Percentiles rank a stretch among this genome's conserved stretches.
phyloP scores from a whole-genome alignment of 2,329 filamentous ascomycete species.

The Colletotrichum kahawae region DNA sequence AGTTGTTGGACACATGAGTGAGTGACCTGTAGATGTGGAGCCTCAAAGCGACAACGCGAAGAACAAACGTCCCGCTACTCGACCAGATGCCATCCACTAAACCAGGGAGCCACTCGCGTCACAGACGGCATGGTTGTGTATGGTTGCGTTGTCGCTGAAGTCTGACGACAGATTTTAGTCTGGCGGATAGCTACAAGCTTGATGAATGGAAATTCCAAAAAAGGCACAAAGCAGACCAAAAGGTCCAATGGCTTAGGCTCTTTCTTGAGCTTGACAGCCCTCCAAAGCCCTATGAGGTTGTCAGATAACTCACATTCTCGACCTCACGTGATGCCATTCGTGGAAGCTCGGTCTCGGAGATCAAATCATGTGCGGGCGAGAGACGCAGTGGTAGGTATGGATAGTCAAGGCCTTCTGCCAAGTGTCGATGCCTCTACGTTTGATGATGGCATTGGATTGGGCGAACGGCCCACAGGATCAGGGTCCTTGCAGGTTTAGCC shows the following conservation, averaged over 20 bases:
- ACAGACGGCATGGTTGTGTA: background rate
- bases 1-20: background rate
- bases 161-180: conserved; percentile 18
- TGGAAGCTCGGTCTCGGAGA: background rate
- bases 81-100: background rate
- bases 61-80: background rate
- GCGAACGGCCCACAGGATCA: background rate
- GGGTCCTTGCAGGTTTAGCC: background rate
- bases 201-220: background rate
- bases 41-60: background rate
- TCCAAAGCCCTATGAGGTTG: background rate
- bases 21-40: background rate
- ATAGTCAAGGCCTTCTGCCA: background rate
- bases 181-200: background rate
- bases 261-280: background rate
- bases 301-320: background rate
- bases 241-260: background rate
- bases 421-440: background rate
- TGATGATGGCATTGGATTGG: background rate
- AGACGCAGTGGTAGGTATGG: background rate
- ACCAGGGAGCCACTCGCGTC: background rate
- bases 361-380: background rate
- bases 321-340: background rate
- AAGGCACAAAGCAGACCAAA: background rate
- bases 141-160: background rate